Base-by-base conservation (phyloP, 805 yeast genomes). In the Candida morakotiae region DNA sequence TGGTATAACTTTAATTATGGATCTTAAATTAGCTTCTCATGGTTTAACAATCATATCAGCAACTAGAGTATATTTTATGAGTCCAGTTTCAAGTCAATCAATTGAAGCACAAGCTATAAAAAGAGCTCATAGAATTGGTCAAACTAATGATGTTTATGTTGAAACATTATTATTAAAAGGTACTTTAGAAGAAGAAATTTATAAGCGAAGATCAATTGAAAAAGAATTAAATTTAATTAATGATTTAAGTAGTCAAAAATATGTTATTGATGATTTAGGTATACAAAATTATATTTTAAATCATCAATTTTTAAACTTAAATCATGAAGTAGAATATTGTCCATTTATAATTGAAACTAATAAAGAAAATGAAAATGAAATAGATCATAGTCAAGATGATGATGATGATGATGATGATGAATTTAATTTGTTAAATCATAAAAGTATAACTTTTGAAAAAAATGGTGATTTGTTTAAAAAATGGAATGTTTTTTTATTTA, bases 91-190 rank as follows among this genome's bases (percentile, higher is more conserved):
- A 88, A 75, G 71, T 44, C 67, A 77, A 39, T 71, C 83, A 0
- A 64, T 77, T 14, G 88, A 82, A 51, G 87, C 87, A 0, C 88
- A 82, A 48, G 87, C 87, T 1, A 79, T 82, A 33, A 81, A 83
- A 45, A 72, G 89, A 61, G 83, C 87, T 0, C 89, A 82, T 56
- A 70, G 88, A 56, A 82, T 82, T 52, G 88, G 89, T 0, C 88
- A 82, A 45, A 62, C 66, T 0, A 59, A 67, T n/a, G 76, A 75
- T 15, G 87, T 82, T 0, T 59, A 55, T 51, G 88, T 82, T n/a
- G 87, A 82, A 49, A 82, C 87, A 0, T 56, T 82, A 39, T 73
- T 82, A 2, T 52, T 82, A 47, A 61, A 69, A 35, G 79, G 74
- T 4, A 82, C 87, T 0, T 62, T 82, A 32, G 88, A 82, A 46